A percentile compares a stretch with the other conserved stretches of the same genome.
phyloP scores from a whole-genome alignment of 2,329 filamentous ascomycete genomes.

The Volutella citrinella region DNA sequence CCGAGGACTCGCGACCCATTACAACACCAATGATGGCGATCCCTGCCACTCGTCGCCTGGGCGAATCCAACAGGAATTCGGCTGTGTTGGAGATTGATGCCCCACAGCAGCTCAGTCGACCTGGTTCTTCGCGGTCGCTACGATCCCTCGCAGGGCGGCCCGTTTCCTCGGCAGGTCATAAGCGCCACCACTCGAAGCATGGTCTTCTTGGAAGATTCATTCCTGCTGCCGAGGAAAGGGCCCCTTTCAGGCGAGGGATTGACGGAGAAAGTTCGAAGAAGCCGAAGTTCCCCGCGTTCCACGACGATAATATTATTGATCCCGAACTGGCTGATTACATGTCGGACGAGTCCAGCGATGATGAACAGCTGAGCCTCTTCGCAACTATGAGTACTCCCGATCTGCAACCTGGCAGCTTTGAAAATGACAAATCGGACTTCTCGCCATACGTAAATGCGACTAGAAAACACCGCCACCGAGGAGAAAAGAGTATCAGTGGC shows the following conservation, averaged over 20 bases:
- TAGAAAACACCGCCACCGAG: slow-evolving; percentile 72
- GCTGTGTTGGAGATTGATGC: slow-evolving; percentile 87
- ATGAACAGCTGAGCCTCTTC: slow-evolving; percentile 87
- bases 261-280: slow-evolving; percentile 65
- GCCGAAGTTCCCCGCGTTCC: slow-evolving; percentile 80
- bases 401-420: slow-evolving; percentile 61
- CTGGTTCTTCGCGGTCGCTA: slow-evolving; percentile 88
- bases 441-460: slow-evolving; percentile 69
- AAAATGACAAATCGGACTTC: slow-evolving; percentile 72
- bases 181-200: slow-evolving; percentile 83
- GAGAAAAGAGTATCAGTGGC: slow-evolving; percentile 72
- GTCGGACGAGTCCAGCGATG: slow-evolving; percentile 91
- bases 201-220: slow-evolving; percentile 78
- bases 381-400: slow-evolving; percentile 65
- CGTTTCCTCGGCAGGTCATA: slow-evolving; percentile 72
- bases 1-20: slow-evolving; percentile 51
- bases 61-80: slow-evolving; percentile 80
- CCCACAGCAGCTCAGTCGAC: slow-evolving; percentile 78
- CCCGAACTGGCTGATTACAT: slow-evolving; percentile 93
- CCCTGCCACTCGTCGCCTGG: slow-evolving; percentile 61
- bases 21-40: slow-evolving; percentile 71
- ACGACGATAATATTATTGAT: slow-evolving; percentile 98
- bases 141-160: slow-evolving; percentile 72
- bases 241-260: slow-evolving; percentile 76
- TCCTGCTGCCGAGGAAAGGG: slow-evolving; percentile 70